phyloP scores from a whole-genome alignment of 441 rosid genomes.

The Populus hybrid region DNA sequence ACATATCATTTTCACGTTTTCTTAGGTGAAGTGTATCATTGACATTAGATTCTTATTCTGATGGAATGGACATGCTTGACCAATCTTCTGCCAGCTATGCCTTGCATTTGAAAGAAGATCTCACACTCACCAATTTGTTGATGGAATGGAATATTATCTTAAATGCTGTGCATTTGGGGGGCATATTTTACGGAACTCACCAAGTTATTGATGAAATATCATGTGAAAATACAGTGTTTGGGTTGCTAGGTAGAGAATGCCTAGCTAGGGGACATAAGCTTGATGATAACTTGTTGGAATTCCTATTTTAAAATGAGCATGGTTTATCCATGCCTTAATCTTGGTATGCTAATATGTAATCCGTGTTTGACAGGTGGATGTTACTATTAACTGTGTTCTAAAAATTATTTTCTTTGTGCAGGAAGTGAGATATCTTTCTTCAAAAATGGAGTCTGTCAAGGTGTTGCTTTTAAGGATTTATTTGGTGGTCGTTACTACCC shows the following conservation, averaged over 20 bases:
- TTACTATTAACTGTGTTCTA: slow-evolving; percentile 2
- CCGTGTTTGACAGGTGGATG: not conserved
- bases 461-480: slow-evolving; percentile 84
- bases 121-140: too few species aligned
- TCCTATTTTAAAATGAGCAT: not conserved
- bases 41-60: not conserved
- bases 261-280: too few species aligned
- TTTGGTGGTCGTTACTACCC: slow-evolving; percentile 90
- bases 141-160: too few species aligned
- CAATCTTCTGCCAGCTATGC: too few species aligned
- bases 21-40: too few species aligned
- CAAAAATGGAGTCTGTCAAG: slow-evolving; percentile 87
- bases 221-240: not conserved
- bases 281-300: not conserved
- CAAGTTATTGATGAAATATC: not conserved
- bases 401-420: slow-evolving; percentile 35
- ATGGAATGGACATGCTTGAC: not conserved
- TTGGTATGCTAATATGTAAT: not conserved
- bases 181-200: not conserved
- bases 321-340: not conserved
- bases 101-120: too few species aligned
- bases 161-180: too few species aligned
- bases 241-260: too few species aligned
- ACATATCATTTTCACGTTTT: too few species aligned
- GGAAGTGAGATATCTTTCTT: slow-evolving; percentile 96